Conservation (phyloP, 208 protist genomes). For the Vickermania ingenoplastis region DNA sequence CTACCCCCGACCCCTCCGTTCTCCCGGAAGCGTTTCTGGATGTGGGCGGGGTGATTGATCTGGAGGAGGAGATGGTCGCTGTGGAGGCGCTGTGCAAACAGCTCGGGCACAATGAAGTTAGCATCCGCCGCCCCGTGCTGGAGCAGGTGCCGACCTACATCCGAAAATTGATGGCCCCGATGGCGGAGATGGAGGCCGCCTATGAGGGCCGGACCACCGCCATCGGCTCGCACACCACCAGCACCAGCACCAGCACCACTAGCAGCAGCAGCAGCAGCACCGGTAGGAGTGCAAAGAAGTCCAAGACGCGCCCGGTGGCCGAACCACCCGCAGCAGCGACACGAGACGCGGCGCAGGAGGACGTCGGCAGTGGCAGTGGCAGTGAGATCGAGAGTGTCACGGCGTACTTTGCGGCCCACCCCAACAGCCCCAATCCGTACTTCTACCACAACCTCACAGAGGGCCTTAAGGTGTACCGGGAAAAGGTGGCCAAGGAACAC, state of each 20-base stretch:
- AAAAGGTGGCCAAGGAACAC: constrained; percentile 22
- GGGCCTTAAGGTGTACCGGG: constrained; percentile 27
- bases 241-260: too few relatives aligned
- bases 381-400: constrained; percentile 19
- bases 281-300: too few relatives aligned
- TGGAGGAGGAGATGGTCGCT: constrained; percentile 45
- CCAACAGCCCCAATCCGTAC: constrained; percentile 29
- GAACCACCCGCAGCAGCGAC: too few relatives aligned
- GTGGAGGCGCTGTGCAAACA: constrained; percentile 76
- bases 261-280: too few relatives aligned
- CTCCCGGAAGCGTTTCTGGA: constrained; percentile 25
- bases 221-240: too few relatives aligned
- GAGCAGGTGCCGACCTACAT: constrained; percentile 64
- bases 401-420: constrained; percentile 35
- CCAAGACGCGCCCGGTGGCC: too few relatives aligned
- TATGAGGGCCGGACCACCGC: too few relatives aligned
- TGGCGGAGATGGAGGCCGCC: constrained; percentile 35
- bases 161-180: constrained; percentile 21
- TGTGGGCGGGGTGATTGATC: constrained; percentile 26
- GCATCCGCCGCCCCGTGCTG: constrained; percentile 59
- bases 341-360: too few relatives aligned
- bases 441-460: constrained; percentile 47
- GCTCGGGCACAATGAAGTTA: constrained; percentile 80
- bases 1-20: constrained; percentile 65
- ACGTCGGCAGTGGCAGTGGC: background rate